phyloP scores from a whole-genome alignment of 306 rosid species.

The Arachis stenosperma region DNA sequence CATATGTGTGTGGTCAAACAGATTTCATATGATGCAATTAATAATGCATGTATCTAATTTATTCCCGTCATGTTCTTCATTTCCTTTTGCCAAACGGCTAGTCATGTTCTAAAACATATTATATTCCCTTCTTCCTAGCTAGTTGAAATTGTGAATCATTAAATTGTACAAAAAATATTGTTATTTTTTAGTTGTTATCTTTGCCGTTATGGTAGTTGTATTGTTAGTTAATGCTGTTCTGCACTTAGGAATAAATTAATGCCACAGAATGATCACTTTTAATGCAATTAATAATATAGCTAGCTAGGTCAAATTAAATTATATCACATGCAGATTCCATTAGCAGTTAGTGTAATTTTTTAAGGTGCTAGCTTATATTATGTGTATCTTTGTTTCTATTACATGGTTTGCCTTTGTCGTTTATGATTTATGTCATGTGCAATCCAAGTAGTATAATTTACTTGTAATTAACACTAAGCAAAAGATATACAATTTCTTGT shows the following conservation, averaged over 20 bases:
- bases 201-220: slow-evolving; percentile 52
- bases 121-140: slow-evolving; percentile 27
- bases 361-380: background rate
- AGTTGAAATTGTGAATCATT: slow-evolving; percentile 26
- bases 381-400: slow-evolving; percentile 45
- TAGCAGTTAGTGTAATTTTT: background rate
- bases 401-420: slow-evolving; percentile 18
- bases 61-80: slow-evolving; percentile 51
- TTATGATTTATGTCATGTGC: background rate
- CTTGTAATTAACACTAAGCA: background rate
- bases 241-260: slow-evolving; percentile 7
- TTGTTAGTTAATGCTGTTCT: slow-evolving; percentile 47
- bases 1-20: slow-evolving; percentile 41
- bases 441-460: background rate
- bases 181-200: background rate
- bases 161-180: slow-evolving; percentile 1
- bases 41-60: slow-evolving; percentile 45
- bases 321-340: background rate
- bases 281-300: slow-evolving; percentile 12
- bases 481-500: background rate
- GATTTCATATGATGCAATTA: slow-evolving; percentile 42
- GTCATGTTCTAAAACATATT: slow-evolving; percentile 59
- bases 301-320: slow-evolving; percentile 24
- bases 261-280: slow-evolving; percentile 8
- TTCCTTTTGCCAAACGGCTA: slow-evolving; percentile 45